Percentiles rank a stretch among this genome's conserved stretches.
Evolutionary conservation across 225 moss, liverwort and hornwort species (phyloP).

Genomic region (Lunularia cruciata): DNA sequence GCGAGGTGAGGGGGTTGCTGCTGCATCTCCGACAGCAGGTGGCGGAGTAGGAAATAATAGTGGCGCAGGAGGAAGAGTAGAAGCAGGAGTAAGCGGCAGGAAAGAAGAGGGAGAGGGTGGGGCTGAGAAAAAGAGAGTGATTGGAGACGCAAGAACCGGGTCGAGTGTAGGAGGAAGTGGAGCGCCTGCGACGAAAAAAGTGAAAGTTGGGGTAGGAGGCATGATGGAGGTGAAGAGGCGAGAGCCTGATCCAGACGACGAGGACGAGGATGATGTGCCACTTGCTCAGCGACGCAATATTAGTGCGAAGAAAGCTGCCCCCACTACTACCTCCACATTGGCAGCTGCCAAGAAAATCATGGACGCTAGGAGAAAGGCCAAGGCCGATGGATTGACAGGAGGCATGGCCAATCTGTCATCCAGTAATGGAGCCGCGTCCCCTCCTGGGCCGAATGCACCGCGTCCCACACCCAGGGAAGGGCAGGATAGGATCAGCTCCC

Average conservation of each 20-base stretch:
- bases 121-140: slow-evolving; percentile 30
- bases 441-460: background rate
- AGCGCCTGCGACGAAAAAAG: slow-evolving; percentile 33
- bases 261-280: slow-evolving; percentile 80
- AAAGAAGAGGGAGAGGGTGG: slow-evolving; percentile 17
- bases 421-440: slow-evolving; percentile 19
- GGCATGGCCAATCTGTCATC: slow-evolving; percentile 21
- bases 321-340: slow-evolving; percentile 47
- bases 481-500: slow-evolving; percentile 12
- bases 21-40: slow-evolving; percentile 14
- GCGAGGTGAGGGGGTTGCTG: slow-evolving; percentile 13
- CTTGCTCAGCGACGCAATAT: slow-evolving; percentile 58
- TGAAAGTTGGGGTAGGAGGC: slow-evolving; percentile 29
- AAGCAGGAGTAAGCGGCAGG: slow-evolving; percentile 17
- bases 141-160: slow-evolving; percentile 20
- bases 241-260: slow-evolving; percentile 50
- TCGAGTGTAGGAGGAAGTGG: slow-evolving; percentile 12
- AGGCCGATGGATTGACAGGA: slow-evolving; percentile 24
- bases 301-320: slow-evolving; percentile 44
- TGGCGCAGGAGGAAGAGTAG: slow-evolving; percentile 15
- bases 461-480: slow-evolving; percentile 23
- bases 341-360: slow-evolving; percentile 60
- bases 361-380: slow-evolving; percentile 35
- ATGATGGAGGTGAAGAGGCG: slow-evolving; percentile 35
- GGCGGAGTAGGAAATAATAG: slow-evolving; percentile 2